These are phyloP conservation scores for Bretschneidera sinensis DNA, from an alignment of 345 rosid species.

Conservation along the genomic window DNA sequence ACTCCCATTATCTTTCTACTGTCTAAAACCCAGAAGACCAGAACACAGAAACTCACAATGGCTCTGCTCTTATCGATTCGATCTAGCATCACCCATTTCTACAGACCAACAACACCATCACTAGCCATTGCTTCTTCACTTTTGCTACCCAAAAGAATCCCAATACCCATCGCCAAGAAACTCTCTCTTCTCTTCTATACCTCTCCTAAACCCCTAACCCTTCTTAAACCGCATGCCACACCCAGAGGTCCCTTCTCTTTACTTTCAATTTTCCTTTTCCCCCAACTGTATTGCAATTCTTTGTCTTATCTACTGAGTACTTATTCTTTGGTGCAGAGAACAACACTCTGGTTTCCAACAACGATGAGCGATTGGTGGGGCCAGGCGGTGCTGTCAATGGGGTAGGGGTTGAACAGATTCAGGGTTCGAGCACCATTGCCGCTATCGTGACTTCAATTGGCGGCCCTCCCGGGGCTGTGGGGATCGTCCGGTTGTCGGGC, in stretches of 20 bases:
- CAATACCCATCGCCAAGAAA: slow-evolving; percentile 19
- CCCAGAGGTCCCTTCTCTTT: slow-evolving; percentile 27
- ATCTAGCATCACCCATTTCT: slow-evolving; percentile 26
- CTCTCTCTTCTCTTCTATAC: slow-evolving; percentile 24
- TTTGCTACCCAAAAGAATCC: slow-evolving; percentile 10
- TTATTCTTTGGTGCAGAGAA: slow-evolving; percentile 28
- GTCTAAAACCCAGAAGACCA: too few species aligned
- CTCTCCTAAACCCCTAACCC: slow-evolving; percentile 31
- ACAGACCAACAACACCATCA: slow-evolving; percentile 15
- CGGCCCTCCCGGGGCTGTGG: slow-evolving; percentile 80
- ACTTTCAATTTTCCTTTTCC: not conserved
- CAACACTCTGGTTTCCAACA: slow-evolving; percentile 28
- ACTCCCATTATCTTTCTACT: too few species aligned
- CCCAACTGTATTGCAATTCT: not conserved
- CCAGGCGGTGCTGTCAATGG: slow-evolving; percentile 16
- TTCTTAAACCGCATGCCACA: slow-evolving; percentile 35
- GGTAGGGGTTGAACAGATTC: slow-evolving; percentile 19
- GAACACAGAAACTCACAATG: slow-evolving; percentile 20
- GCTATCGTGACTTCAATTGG: slow-evolving; percentile 84
- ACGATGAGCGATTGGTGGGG: slow-evolving; percentile 55
- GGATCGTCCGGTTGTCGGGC: slow-evolving; percentile 73
- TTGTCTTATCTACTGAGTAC: slow-evolving; percentile 2
- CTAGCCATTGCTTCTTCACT: slow-evolving; percentile 9
- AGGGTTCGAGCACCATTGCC: slow-evolving; percentile 50
- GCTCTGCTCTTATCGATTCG: slow-evolving; percentile 35